Base-by-base conservation (phyloP, 768 basidiomycete genomes). In the Trametes cubensis region DNA sequence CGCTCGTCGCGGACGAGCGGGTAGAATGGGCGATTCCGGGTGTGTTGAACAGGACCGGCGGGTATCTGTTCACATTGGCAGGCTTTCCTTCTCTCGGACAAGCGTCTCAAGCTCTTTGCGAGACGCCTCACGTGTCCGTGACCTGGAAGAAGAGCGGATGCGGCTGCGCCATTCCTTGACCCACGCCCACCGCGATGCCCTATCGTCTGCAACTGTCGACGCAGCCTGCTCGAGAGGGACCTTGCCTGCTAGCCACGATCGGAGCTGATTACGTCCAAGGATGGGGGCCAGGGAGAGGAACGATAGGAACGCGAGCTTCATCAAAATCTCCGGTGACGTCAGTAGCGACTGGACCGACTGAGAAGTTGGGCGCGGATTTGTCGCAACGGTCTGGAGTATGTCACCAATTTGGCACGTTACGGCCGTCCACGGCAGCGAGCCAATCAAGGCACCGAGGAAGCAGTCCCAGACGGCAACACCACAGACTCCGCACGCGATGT, bases 401-500 rank as follows among this genome's bases (percentile, higher is more conserved):
- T 94, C 92, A 20, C 92, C 92, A 68, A 93, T 90, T 85, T 94
- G 73, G 72, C 92, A 94, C 66, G 93, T 94, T 58, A 95, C 93
- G 28, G 92, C 91, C 54, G 93, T 94, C 92, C 92, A 94, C 0
- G 92, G 92, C 47, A 94, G 73, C 56, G 85, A 83, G 2, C 92
- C 92, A 58, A 94, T 92, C 77, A 94, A 93, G 6, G 87, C 82
- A 40, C 91, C 92, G 52, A 94, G 77, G 70, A 88, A 79, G 70
- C 92, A 94, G 72, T 94, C 90, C 59, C 77, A 71, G 51, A 92
- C 70, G 8, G 85, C 77, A 17, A 98, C 93, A 38, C 90, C 89
- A 68, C 90, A 92, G 26, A 96, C 93, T 54, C 95, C 95, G 74
- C 90, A 96, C 47, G 95, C 95, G 60, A 98, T 90, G 74, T 98